Evolutionary conservation across 768 basidiomycete genomes (phyloP).

Genomic region (Megacollybia marginata): DNA sequence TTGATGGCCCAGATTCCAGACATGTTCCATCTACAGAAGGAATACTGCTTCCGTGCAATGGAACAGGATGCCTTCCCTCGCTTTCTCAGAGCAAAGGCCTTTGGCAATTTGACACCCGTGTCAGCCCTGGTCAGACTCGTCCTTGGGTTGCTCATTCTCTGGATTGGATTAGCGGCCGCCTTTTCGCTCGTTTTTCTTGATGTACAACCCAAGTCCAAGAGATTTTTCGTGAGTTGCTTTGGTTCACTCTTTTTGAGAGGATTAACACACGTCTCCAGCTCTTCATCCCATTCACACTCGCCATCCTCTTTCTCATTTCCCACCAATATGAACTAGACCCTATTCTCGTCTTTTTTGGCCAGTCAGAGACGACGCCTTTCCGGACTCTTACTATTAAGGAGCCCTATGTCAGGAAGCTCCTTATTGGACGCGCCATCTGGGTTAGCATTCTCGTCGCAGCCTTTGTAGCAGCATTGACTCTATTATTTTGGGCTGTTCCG

Average conservation of each 20-base stretch:
- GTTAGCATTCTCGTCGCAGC: conserved; percentile 73
- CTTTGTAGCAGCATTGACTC: conserved; percentile 72
- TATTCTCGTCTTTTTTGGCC: conserved; percentile 85
- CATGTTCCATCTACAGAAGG: conserved; percentile 96
- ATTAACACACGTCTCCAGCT: conserved; percentile 41
- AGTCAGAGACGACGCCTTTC: conserved; percentile 97
- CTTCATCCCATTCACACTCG: conserved; percentile 89
- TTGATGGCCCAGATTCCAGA: conserved; percentile 90
- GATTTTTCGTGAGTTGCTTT: conserved; percentile 79
- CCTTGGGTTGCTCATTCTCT: conserved; percentile 76
- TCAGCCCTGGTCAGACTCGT: conserved; percentile 83
- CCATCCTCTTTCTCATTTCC: conserved; percentile 85
- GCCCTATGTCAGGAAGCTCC: conserved; percentile 87
- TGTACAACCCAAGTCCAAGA: conserved; percentile 82
- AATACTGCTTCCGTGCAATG: conserved; percentile 94
- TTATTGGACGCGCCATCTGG: conserved; percentile 88
- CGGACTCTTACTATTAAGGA: conserved; percentile 87
- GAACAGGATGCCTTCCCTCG: conserved; percentile 92
- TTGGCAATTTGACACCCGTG: conserved; percentile 92
- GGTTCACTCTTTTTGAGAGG: neutral
- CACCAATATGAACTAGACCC: conserved; percentile 98
- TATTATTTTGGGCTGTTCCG: conserved; percentile 95
- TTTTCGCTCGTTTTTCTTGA: conserved; percentile 94
- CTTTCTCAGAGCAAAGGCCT: conserved; percentile 95
- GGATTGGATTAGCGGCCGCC: conserved; percentile 89